phyloP scores from a whole-genome alignment of 257 asterid genomes.

The Gardenia jasminoides region DNA sequence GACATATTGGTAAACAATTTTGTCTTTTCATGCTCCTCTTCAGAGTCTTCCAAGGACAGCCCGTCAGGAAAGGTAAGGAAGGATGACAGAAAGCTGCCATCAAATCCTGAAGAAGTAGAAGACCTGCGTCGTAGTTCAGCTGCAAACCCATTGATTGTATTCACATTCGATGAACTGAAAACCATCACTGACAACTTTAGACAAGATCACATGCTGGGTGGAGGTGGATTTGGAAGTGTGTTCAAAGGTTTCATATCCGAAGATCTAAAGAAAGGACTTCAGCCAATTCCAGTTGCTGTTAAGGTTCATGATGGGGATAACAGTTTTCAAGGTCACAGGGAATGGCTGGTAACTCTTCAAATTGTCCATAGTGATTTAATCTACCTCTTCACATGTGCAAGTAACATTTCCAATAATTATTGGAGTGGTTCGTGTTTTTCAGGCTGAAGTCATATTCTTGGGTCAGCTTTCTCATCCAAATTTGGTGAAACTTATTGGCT shows the following conservation, averaged over 20 bases:
- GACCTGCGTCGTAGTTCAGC: constrained; percentile 62
- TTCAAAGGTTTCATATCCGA: constrained; percentile 73
- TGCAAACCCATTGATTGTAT: constrained; percentile 62
- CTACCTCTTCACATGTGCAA: not conserved
- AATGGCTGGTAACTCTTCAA: constrained; percentile 73
- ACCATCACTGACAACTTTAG: constrained; percentile 74
- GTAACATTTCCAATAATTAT: not conserved
- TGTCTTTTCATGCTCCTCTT: constrained; percentile 3
- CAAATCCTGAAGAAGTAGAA: constrained; percentile 94
- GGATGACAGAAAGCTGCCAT: constrained; percentile 55
- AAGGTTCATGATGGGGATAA: constrained; percentile 94
- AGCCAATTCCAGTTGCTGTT: constrained; percentile 67
- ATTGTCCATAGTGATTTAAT: not conserved
- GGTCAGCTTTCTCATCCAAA: constrained; percentile 91
- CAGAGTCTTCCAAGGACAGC: constrained; percentile 51
- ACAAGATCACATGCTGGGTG: constrained; percentile 87
- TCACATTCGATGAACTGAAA: constrained; percentile 64
- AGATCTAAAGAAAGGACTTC: constrained; percentile 41
- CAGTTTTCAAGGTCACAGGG: constrained; percentile 93
- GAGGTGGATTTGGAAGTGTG: constrained; percentile 94
- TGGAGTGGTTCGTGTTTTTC: constrained; percentile 11
- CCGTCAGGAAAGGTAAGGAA: constrained; percentile 39
- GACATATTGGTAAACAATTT: not conserved
- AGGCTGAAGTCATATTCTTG: constrained; percentile 78
- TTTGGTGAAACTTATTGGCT: constrained; percentile 73